These are phyloP conservation scores for Pseudogymnoascus sp. DNA, from an alignment of 2,329 filamentous ascomycete genomes.

Conservation along the genomic window DNA sequence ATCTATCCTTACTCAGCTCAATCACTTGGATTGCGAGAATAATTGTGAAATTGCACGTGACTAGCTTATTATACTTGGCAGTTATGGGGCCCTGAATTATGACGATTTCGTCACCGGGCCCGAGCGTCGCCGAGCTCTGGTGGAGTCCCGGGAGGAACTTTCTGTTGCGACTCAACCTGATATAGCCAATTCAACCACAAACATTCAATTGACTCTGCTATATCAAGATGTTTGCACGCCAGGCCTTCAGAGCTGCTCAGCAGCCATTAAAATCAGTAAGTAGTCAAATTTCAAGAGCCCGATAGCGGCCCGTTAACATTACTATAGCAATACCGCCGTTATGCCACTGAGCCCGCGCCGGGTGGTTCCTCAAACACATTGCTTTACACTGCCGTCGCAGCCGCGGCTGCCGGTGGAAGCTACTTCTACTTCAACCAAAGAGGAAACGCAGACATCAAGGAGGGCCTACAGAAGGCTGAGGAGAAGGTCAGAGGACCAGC, in stretches of 20 bases:
- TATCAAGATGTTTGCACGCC: constrained; percentile 57
- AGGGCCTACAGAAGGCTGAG: constrained; percentile 49
- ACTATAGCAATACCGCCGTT: constrained; percentile 55
- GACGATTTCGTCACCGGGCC: background rate
- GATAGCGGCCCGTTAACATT: constrained; percentile 14
- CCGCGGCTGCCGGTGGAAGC: constrained; percentile 47
- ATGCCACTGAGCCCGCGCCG: constrained; percentile 54
- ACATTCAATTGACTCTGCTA: constrained; percentile 10
- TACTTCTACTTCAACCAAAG: constrained; percentile 45
- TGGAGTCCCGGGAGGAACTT: background rate
- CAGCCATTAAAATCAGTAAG: constrained; percentile 56
- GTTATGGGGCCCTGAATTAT: background rate
- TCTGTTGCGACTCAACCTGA: background rate
- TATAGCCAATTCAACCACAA: constrained; percentile 1
- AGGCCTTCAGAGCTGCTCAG: constrained; percentile 53
- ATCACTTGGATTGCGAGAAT: background rate
- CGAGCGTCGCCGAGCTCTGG: constrained; percentile 7
- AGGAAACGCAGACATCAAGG: constrained; percentile 44
- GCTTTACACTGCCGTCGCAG: constrained; percentile 53
- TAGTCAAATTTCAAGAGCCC: constrained; percentile 13
- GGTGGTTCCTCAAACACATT: constrained; percentile 47
- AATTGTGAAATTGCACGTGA: background rate
- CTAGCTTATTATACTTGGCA: background rate
- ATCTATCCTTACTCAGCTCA: background rate
- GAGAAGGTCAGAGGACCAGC: constrained; percentile 39